Conservation (phyloP, 2,329 filamentous ascomycete species). For the Paecilomyces fulvus region DNA sequence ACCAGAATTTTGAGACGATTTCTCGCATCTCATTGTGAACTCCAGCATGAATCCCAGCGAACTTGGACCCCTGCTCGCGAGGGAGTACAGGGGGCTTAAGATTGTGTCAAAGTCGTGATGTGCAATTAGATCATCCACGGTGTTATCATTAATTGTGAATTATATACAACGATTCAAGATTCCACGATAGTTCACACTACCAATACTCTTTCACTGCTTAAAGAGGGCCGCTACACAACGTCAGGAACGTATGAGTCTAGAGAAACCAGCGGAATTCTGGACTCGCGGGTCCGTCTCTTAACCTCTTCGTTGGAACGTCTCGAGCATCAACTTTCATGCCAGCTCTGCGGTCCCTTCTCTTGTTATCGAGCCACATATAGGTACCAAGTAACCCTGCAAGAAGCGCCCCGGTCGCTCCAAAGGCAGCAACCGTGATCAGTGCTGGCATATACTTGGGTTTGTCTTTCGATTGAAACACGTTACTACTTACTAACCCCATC, state of each 20-base stretch:
- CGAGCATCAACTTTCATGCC: constrained; percentile 48
- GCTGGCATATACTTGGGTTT: constrained; percentile 60
- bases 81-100: no score
- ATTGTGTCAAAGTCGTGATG: no score
- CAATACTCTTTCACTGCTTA: no score
- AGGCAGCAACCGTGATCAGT: constrained; percentile 46
- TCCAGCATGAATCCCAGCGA: no score
- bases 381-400: constrained; percentile 49
- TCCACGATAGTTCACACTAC: no score
- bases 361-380: constrained; percentile 61
- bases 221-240: background rate
- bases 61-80: no score
- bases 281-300: constrained; percentile 47
- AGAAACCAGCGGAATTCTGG: constrained; percentile 52
- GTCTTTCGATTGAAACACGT: constrained; percentile 58
- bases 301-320: constrained; percentile 49
- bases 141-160: no score
- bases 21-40: no score
- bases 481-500: constrained; percentile 63
- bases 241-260: constrained; percentile 5
- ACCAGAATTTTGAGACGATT: no score
- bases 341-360: constrained; percentile 47
- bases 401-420: constrained; percentile 49
- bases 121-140: no score
- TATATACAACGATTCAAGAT: no score